Evolutionary conservation across 257 asterid genomes (phyloP).

Genomic region (Euphrasia confusa): DNA sequence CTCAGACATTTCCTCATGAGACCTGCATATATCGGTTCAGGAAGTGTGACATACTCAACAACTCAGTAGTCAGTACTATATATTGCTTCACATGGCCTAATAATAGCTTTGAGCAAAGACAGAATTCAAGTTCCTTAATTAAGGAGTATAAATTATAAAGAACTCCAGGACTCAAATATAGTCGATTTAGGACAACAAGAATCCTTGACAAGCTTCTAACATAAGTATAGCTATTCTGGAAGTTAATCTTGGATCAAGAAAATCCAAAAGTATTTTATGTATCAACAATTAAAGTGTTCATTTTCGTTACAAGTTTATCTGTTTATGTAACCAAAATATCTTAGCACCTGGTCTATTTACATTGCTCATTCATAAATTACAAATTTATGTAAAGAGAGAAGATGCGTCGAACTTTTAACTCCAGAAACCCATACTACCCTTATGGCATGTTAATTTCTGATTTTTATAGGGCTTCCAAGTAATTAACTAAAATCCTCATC

Average conservation of each 20-base stretch:
- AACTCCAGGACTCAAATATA: constrained; percentile 8
- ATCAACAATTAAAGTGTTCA: neutral
- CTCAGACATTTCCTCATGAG: constrained; percentile 90
- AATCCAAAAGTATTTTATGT: neutral
- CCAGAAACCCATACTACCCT: neutral
- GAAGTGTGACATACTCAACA: constrained; percentile 15
- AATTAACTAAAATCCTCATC: constrained; percentile 7
- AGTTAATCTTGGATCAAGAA: neutral
- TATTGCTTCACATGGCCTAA: neutral
- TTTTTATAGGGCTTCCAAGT: constrained; percentile 1
- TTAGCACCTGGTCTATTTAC: constrained; percentile 4
- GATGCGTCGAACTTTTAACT: neutral
- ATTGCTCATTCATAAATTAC: neutral
- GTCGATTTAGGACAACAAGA: neutral
- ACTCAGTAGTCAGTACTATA: neutral
- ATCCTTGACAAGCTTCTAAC: neutral
- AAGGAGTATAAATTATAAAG: neutral
- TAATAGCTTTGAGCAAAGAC: constrained; percentile 12
- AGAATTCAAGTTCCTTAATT: constrained; percentile 8
- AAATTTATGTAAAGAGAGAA: neutral
- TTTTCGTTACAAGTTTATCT: neutral
- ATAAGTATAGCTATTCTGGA: neutral
- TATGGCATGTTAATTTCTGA: neutral
- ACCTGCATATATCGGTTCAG: constrained; percentile 48
- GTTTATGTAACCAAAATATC: neutral